Evolutionary conservation across 306 rosid genomes (phyloP).

Genomic region (Cucurbita argyrosperma): DNA sequence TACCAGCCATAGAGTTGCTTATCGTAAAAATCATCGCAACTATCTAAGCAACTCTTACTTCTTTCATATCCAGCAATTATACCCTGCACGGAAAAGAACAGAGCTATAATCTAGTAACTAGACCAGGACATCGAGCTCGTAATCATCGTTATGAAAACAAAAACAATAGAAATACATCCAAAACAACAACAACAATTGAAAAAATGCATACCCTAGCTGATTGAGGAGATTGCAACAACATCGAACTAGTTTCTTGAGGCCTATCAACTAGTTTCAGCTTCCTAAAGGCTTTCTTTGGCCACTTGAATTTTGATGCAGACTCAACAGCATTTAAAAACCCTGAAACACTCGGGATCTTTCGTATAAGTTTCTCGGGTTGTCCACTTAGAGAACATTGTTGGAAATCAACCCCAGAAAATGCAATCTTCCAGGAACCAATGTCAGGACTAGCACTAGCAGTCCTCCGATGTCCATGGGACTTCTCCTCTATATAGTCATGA

Average conservation of each 20-base stretch:
- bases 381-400: slow-evolving; percentile 19
- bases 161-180: slow-evolving; percentile 8
- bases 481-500: slow-evolving; percentile 21
- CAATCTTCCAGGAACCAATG: slow-evolving; percentile 63
- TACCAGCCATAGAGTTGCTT: slow-evolving; percentile 85
- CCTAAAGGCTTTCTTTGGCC: slow-evolving; percentile 70
- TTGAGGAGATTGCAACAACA: slow-evolving; percentile 31
- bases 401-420: slow-evolving; percentile 38
- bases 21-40: slow-evolving; percentile 52
- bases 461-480: slow-evolving; percentile 65
- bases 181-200: not conserved
- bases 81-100: slow-evolving; percentile 26
- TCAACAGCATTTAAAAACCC: slow-evolving; percentile 62
- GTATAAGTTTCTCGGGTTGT: slow-evolving; percentile 32
- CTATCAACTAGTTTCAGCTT: slow-evolving; percentile 44
- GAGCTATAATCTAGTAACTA: not conserved
- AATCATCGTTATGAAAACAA: slow-evolving; percentile 1
- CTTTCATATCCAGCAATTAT: slow-evolving; percentile 30
- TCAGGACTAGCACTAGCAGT: slow-evolving; percentile 88
- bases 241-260: slow-evolving; percentile 31
- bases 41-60: slow-evolving; percentile 52
- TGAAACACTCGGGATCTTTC: slow-evolving; percentile 80
- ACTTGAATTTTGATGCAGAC: slow-evolving; percentile 51
- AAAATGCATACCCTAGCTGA: slow-evolving; percentile 43
- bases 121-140: not conserved